phyloP scores from a whole-genome alignment of 2,329 filamentous ascomycete genomes.

The Xylaria sp. region DNA sequence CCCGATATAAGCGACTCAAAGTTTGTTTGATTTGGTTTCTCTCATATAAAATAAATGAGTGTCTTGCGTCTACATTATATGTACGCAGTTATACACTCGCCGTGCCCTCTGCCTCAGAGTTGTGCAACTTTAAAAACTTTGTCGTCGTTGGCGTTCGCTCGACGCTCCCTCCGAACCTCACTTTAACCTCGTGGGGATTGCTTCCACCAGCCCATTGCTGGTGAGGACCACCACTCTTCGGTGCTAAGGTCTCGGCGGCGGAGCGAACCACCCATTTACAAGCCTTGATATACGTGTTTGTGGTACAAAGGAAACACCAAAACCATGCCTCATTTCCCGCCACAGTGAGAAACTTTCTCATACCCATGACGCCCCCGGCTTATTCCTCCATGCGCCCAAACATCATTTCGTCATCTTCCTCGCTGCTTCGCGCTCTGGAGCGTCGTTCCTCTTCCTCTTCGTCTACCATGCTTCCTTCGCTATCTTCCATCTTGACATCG shows the following conservation, averaged over 20 bases:
- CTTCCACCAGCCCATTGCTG: constrained; percentile 32
- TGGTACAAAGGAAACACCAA: constrained; percentile 63
- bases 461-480: constrained; percentile 70
- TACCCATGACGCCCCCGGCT: constrained; percentile 41
- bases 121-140: constrained; percentile 42
- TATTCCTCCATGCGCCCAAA: constrained; percentile 97
- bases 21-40: constrained; percentile 40
- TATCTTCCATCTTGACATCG: constrained; percentile 76
- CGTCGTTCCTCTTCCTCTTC: constrained; percentile 73
- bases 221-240: constrained; percentile 67
- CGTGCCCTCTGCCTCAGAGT: constrained; percentile 33
- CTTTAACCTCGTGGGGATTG: constrained; percentile 76
- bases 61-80: constrained; percentile 39
- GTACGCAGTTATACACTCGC: constrained; percentile 44
- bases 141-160: constrained; percentile 62
- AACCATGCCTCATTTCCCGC: constrained; percentile 51
- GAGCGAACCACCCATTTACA: constrained; percentile 69
- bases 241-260: constrained; percentile 73
- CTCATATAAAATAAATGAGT: constrained; percentile 48
- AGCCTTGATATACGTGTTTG: constrained; percentile 54
- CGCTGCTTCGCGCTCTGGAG: constrained; percentile 71
- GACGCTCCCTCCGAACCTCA: constrained; percentile 71
- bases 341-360: constrained; percentile 33
- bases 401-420: constrained; percentile 94
- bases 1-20: constrained; percentile 18